Conservation (phyloP, 768 basidiomycete species). For the Pisolithus tinctorius region DNA sequence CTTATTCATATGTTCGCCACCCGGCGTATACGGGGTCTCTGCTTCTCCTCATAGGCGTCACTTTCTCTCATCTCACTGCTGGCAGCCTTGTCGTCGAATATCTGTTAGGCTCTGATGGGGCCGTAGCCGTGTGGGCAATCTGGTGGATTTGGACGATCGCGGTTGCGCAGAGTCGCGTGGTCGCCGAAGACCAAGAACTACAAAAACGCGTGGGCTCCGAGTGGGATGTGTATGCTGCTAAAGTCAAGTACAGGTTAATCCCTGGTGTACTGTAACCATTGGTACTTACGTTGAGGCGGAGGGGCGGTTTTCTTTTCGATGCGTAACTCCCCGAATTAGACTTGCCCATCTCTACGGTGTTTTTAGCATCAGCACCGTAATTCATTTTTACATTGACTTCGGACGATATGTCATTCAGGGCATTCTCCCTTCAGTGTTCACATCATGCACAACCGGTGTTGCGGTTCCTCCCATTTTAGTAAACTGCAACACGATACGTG, state of each 20-base stretch:
- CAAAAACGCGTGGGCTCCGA: constrained; percentile 36
- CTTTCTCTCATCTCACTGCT: constrained; percentile 38
- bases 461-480: too few species aligned
- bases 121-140: constrained; percentile 27
- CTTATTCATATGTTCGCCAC: constrained; percentile 48
- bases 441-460: too few species aligned
- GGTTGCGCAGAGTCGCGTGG: constrained; percentile 40
- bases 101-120: constrained; percentile 24
- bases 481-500: too few species aligned
- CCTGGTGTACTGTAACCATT: constrained; percentile 30
- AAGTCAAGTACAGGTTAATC: constrained; percentile 43
- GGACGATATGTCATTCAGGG: too few species aligned
- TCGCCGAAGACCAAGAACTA: constrained; percentile 47
- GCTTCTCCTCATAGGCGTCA: constrained; percentile 40
- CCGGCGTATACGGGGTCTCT: constrained; percentile 53
- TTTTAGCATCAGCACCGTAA: too few species aligned
- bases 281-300: not conserved
- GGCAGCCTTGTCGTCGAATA: constrained; percentile 45
- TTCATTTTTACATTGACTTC: too few species aligned
- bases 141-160: constrained; percentile 49
- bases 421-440: too few species aligned
- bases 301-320: not conserved
- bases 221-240: constrained; percentile 42
- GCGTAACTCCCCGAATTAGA: too few species aligned
- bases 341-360: too few species aligned